Evolutionary conservation across 202 grass and related monocot species (phyloP).

Genomic region (Dendrocalamus latiflorus): DNA sequence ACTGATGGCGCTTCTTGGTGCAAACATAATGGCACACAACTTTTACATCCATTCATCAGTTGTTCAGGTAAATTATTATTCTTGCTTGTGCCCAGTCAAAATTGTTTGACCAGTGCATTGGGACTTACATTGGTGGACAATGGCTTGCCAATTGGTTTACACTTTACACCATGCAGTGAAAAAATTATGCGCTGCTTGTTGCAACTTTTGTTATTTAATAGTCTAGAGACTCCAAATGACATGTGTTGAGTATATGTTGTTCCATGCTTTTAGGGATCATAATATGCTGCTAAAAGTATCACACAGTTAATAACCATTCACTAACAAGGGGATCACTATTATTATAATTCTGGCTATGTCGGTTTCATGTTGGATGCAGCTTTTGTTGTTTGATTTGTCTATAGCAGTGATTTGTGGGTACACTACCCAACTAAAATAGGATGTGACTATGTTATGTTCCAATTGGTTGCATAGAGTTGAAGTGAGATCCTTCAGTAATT

Average conservation of each 20-base stretch:
- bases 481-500: not conserved
- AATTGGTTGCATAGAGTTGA: not conserved
- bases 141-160: not conserved
- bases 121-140: not conserved
- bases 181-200: not conserved
- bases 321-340: not conserved
- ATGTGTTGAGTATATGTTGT: not conserved
- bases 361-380: not conserved
- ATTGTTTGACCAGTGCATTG: not conserved
- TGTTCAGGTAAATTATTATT: conserved; percentile 60
- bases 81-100: not conserved
- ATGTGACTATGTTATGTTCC: not conserved
- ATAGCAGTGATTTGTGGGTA: not conserved
- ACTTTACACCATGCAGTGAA: not conserved
- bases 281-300: not conserved
- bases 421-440: not conserved
- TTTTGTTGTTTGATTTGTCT: not conserved
- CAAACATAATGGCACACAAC: conserved; percentile 97
- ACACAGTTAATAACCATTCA: not conserved
- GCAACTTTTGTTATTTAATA: not conserved
- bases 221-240: not conserved
- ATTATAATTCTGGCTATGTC: not conserved
- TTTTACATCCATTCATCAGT: conserved; percentile 93
- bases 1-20: conserved; percentile 93
- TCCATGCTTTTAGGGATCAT: not conserved